Base-by-base conservation (phyloP, 495 filamentous ascomycete species). In the Cladorrhinum samala region DNA sequence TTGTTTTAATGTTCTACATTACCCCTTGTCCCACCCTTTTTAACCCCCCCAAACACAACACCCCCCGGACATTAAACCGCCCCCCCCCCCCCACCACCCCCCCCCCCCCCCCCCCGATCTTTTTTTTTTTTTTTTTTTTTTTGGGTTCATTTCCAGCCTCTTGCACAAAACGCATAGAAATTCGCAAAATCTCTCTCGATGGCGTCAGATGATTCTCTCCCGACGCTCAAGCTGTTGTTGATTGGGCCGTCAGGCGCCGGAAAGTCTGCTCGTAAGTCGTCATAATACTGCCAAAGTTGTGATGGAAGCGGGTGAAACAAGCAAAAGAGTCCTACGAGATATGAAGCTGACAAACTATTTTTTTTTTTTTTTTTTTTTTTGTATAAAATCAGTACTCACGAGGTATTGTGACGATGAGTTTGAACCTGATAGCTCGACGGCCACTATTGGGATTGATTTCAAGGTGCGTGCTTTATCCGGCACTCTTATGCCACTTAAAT, bases 361-460 rank as follows among this genome's bases (percentile, higher is more conserved):
- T 14, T 1, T 23, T 36, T 13, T 7, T 9, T 1, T 19, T 37
- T 25, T 39, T n/a, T n/a, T n/a, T n/a, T n/a, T n/a, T n/a, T n/a
- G n/a, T n/a, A n/a, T n/a, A n/a, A n/a, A n/a, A n/a, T n/a, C n/a
- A 69, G 64, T 67, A 49, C 50, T 67, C 18, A 60, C 47, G 19
- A 38, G 64, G 27, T 67, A 83, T 61, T 81, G 78, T 64, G 79
- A 83, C 53, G 76, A 83, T 62, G 76, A 80, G 50, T 83, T 81
- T 51, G 80, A 83, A 49, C 73, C 76, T 9, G 78, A 82, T 53
- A 73, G 67, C 27, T 72, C 78, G 11, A 74, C 76, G 44, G 77
- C 80, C 19, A 83, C 80, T 1, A 82, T 83, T 54, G 80, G 80
- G 20, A 77, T 83, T 46, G 80, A 83, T 56, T 83, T 81, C 66